These are phyloP conservation scores for Cutaneotrichosporon sp. DNA, from an alignment of 1,284 basidiomycete species.

Conservation along the genomic window DNA sequence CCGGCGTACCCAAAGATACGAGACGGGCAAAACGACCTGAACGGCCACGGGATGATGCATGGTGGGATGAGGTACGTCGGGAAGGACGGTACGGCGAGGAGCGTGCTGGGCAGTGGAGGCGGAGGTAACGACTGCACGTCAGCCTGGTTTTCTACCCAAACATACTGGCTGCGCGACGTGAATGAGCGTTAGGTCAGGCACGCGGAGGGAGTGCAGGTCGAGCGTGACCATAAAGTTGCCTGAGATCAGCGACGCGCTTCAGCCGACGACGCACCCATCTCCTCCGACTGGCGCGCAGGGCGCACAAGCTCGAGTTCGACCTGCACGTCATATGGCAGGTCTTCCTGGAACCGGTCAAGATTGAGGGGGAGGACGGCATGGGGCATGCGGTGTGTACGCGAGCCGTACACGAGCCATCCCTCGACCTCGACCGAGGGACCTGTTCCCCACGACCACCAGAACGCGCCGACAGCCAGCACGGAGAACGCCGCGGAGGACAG, in stretches of 20 bases:
- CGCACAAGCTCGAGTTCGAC: conserved; percentile 47
- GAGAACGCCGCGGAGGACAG: conserved; percentile 37
- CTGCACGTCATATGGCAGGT: conserved; percentile 46
- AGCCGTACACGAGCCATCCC: conserved; percentile 45
- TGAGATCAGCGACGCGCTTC: conserved; percentile 9
- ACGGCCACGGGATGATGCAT: conserved; percentile 43
- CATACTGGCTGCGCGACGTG: conserved; percentile 43
- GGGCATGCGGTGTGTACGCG: conserved; percentile 31
- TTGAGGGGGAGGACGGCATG: conserved; percentile 37
- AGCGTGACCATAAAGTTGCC: conserved; percentile 48
- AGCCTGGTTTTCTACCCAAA: not conserved
- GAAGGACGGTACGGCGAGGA: conserved; percentile 26
- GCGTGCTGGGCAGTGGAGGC: conserved; percentile 25
- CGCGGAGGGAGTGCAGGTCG: conserved; percentile 32
- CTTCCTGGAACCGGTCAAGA: conserved; percentile 38
- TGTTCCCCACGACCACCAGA: conserved; percentile 47
- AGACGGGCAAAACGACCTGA: conserved; percentile 40
- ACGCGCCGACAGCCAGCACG: conserved; percentile 42
- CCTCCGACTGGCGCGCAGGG: conserved; percentile 27
- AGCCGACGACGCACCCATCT: conserved; percentile 29
- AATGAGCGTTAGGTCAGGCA: conserved; percentile 26
- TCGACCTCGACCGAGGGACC: conserved; percentile 44
- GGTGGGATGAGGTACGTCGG: conserved; percentile 32
- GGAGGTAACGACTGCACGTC: conserved; percentile 39
- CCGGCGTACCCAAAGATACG: conserved; percentile 34